A percentile compares a stretch with the other conserved stretches of the same genome.
Evolutionary conservation across 306 rosid genomes (phyloP).

Genomic region (Gastrolobium villosum): DNA sequence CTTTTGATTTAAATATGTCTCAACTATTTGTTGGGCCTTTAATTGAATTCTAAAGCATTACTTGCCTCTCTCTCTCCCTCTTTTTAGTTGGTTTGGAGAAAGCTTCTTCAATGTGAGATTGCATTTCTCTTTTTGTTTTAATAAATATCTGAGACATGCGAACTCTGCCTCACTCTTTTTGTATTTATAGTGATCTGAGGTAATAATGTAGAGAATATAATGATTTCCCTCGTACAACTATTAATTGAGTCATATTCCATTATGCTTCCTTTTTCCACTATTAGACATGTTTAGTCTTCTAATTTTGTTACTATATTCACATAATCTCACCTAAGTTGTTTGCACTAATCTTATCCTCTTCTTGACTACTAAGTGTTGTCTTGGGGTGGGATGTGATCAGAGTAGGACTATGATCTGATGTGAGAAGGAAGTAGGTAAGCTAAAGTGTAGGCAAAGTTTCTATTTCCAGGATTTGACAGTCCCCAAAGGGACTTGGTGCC

Average conservation of each 20-base stretch:
- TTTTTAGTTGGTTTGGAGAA: not conserved
- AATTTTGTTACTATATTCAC: constrained; percentile 9
- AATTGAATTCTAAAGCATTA: not conserved
- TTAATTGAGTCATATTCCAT: constrained; percentile 4
- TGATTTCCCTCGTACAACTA: constrained; percentile 3
- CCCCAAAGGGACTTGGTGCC: constrained; percentile 12
- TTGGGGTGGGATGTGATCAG: not conserved
- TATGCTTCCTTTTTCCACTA: not conserved
- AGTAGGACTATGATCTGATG: not conserved
- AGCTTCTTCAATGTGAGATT: constrained; percentile 8
- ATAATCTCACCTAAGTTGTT: not conserved
- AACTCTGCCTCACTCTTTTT: not conserved
- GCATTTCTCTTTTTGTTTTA: constrained; percentile 18
- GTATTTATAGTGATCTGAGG: not conserved
- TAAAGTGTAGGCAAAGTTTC: not conserved
- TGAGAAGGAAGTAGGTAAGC: not conserved
- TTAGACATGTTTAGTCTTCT: not conserved
- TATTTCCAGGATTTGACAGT: constrained; percentile 11
- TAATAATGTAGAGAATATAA: not conserved
- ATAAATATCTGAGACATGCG: not conserved
- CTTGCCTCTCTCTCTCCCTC: not conserved
- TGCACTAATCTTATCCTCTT: constrained; percentile 23
- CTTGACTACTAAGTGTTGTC: not conserved
- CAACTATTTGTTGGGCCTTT: not conserved
- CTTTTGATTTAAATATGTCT: constrained; percentile 4